These are phyloP conservation scores for Spathaspora sp. DNA, from an alignment of 1,139 yeast genomes.

Conservation along the genomic window DNA sequence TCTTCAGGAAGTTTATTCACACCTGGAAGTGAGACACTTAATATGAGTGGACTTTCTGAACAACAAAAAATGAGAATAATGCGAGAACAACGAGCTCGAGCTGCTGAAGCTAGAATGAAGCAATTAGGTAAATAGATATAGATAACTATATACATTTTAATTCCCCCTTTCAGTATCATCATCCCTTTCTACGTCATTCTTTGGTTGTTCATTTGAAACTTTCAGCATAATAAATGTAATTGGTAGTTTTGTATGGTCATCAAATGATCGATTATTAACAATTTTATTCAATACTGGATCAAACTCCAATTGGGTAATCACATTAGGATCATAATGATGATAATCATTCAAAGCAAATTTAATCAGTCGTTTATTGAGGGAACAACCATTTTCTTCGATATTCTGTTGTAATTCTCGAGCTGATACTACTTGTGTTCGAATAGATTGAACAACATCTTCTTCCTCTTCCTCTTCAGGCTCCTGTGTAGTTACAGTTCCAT, in stretches of 20 bases:
- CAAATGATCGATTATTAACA: slow-evolving; percentile 8
- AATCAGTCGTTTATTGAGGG: slow-evolving; percentile 40
- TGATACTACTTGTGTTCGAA: slow-evolving; percentile 31
- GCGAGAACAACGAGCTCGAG: slow-evolving; percentile 94
- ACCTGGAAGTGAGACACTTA: slow-evolving; percentile 14
- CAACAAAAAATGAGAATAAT: slow-evolving; percentile 75
- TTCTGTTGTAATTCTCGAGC: slow-evolving; percentile 31
- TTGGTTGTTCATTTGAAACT: slow-evolving; percentile 6
- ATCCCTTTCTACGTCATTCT: not conserved
- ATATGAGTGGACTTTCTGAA: slow-evolving; percentile 45
- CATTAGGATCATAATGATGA: slow-evolving; percentile 55
- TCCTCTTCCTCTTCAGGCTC: slow-evolving; percentile 13
- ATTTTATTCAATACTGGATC: slow-evolving; percentile 12
- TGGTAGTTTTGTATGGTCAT: slow-evolving; percentile 5
- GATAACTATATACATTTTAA: not conserved
- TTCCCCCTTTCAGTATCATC: slow-evolving; percentile 1
- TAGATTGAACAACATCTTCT: slow-evolving; percentile 10
- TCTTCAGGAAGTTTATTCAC: slow-evolving; percentile 23
- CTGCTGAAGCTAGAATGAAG: slow-evolving; percentile 85
- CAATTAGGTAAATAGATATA: not conserved
- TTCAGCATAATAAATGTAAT: slow-evolving; percentile 13
- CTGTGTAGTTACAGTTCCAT: slow-evolving; percentile 18
- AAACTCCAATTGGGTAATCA: slow-evolving; percentile 8
- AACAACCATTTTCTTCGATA: slow-evolving; percentile 17
- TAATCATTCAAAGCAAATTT: slow-evolving; percentile 60